Base-by-base conservation (phyloP, 2,329 filamentous ascomycete species). In the Verticillium tricorpus region DNA sequence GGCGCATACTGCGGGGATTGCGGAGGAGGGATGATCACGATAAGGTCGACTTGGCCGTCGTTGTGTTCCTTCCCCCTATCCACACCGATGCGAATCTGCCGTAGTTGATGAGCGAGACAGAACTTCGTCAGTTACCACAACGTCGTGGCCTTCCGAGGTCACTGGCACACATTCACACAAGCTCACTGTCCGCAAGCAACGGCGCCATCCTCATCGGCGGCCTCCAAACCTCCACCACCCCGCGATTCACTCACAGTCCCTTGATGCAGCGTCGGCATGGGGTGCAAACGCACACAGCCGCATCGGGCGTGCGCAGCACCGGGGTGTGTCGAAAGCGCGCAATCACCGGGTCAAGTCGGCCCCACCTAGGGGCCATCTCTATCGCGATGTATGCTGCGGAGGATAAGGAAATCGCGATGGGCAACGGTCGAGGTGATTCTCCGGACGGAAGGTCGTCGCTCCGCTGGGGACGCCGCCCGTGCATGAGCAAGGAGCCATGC, bases 321-420 rank as follows among this genome's bases (percentile, higher is more conserved):
- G 45, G 45, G 45, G 45, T 52, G 45, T 52, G 45, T 52, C 45
- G 45, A 52, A 52, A 52, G 45, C n/a, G 45, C 45, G 45, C 45
- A 52, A 19, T 11, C 31, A 35, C 34, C 55, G 55, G 55, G 55
- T 57, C 55, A 57, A 35, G 55, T 57, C 55, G 55, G 55, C 55
- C 55, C 55, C 55, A 57, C 55, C 9, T 31, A 3, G 55, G 45
- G 45, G 45, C 12, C 19, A 14, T 52, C 45, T 52, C 45, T 22
- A 12, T 52, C 4, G 19, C 45, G 11, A 14, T 12, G n/a, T 9
- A 11, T 8, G 45, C 22, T 22, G 19, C 45, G 3, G 45, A n/a
- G 45, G 45, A 22, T 25, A 19, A 52, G 45, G n/a, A n/a, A 12
- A 19, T 52, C 19, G 19, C 9, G 3, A 52, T 22, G 45, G 45